Evolutionary conservation across 768 basidiomycete genomes (phyloP), one percentile per base, ranked within the genome.

Genomic region (Phanerochaete sordida): DNA sequence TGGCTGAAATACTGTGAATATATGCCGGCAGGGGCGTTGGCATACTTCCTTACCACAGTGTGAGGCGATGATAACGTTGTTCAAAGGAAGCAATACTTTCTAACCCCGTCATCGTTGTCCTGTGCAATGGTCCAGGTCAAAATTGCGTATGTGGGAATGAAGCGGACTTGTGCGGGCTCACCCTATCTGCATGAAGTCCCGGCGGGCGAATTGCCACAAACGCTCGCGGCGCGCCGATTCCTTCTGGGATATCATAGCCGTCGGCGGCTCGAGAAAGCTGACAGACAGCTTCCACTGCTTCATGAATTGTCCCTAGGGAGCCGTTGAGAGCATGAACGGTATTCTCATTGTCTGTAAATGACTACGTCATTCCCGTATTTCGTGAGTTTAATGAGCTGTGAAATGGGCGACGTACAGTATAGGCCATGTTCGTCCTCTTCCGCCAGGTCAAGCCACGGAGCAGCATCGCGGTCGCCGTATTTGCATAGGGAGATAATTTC

Each of bases 21-120:
- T 15, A 5, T 13, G 6, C 19, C 12, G 3, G 5, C 21, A 39
- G 44, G 37, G 27, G 13, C 4, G 11, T 57, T 11, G 16, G 28
- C 15, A n/a, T n/a, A n/a, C n/a, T n/a, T n/a, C n/a, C 8, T 37
- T 66, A 93, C 94, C 95, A 70, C 97, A 92, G 16, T 92, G 91
- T 31, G 94, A 93, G 0, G 81, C 95, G 3, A 98, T 81, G 0
- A 88, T 87, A 0, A 97, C 90, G 67, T 98, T 98, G 65, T 98
- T 98, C n/a, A 24, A 97, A 81, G 65, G 95, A 97, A 72, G 96
- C 97, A 71, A 98, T 98, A 0, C n/a, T n/a, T n/a, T n/a, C n/a
- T n/a, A n/a, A n/a, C n/a, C n/a, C n/a, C n/a, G n/a, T n/a, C n/a
- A n/a, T n/a, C n/a, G n/a, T n/a, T n/a, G n/a, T n/a, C n/a, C n/a